These are phyloP conservation scores for Theobroma grandiflorum DNA, from an alignment of 441 rosid genomes.

Conservation along the genomic window DNA sequence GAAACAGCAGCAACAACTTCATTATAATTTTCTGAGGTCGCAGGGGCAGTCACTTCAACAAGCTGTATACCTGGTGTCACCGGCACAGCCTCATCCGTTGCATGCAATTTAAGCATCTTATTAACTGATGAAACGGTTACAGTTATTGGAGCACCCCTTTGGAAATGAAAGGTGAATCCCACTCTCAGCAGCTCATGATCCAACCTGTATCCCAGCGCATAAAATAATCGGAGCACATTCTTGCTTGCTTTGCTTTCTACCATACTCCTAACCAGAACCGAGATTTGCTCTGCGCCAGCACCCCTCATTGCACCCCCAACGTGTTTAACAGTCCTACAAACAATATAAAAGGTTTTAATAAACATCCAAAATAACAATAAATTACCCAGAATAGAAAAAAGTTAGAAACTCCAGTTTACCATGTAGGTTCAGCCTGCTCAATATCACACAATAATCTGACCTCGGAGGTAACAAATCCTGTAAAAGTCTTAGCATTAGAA, in stretches of 20 bases:
- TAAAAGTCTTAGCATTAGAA: conserved; percentile 23
- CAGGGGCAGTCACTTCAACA: conserved; percentile 96
- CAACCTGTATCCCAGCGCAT: conserved; percentile 88
- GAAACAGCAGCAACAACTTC: conserved; percentile 85
- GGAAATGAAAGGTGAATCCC: conserved; percentile 88
- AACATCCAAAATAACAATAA: conserved; percentile 22
- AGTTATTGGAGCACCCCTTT: conserved; percentile 72
- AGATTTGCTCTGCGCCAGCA: conserved; percentile 92
- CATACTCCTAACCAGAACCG: conserved; percentile 86
- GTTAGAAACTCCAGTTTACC: conserved; percentile 49
- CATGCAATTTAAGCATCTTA: conserved; percentile 86
- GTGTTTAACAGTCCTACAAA: conserved; percentile 83
- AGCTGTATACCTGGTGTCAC: conserved; percentile 96
- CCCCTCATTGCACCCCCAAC: conserved; percentile 95
- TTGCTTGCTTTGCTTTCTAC: conserved; percentile 95
- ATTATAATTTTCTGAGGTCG: conserved; percentile 80
- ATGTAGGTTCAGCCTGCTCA: conserved; percentile 84
- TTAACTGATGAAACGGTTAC: conserved; percentile 84
- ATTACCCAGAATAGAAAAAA: conserved; percentile 2
- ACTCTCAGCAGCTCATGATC: conserved; percentile 93
- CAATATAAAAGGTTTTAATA: conserved; percentile 13
- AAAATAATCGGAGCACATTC: conserved; percentile 78
- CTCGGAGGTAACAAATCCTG: conserved; percentile 81
- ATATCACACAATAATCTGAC: conserved; percentile 92
- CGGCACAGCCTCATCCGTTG: conserved; percentile 89